These are phyloP conservation scores for Solanum microdontum DNA, from an alignment of 257 asterid genomes.

Conservation along the genomic window DNA sequence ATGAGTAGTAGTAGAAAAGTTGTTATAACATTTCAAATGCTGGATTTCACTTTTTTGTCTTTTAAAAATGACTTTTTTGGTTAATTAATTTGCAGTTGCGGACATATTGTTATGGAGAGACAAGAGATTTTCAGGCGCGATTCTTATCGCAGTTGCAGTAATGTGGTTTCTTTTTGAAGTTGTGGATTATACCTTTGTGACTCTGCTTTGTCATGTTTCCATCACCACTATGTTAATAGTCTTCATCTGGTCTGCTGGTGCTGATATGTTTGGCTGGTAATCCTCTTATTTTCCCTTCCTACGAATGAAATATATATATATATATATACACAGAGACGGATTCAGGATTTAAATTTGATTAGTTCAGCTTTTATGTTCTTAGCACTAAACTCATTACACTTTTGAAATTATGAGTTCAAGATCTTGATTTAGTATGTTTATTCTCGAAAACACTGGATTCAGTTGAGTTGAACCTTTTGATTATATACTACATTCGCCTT, in stretches of 20 bases:
- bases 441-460: too few relatives aligned
- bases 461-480: neutral
- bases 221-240: constrained; percentile 42
- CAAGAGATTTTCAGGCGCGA: constrained; percentile 28
- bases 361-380: neutral
- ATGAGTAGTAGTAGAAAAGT: neutral
- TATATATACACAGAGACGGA: neutral
- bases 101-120: constrained; percentile 52
- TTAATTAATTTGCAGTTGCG: constrained; percentile 26
- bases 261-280: constrained; percentile 37
- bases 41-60: neutral
- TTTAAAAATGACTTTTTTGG: neutral
- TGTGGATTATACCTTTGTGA: constrained; percentile 36
- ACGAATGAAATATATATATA: neutral
- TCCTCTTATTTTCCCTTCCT: neutral
- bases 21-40: neutral
- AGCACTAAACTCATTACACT: neutral
- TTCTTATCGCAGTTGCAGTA: constrained; percentile 31
- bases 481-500: neutral
- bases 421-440: neutral
- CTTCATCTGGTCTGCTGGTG: constrained; percentile 43
- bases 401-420: neutral
- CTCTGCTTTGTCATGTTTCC: constrained; percentile 39
- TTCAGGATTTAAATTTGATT: neutral
- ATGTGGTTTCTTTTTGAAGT: constrained; percentile 54